Percentiles rank a stretch among this genome's conserved stretches.
Evolutionary conservation across 1,139 yeast genomes (phyloP).

Genomic region (Eremothecium gossypii): DNA sequence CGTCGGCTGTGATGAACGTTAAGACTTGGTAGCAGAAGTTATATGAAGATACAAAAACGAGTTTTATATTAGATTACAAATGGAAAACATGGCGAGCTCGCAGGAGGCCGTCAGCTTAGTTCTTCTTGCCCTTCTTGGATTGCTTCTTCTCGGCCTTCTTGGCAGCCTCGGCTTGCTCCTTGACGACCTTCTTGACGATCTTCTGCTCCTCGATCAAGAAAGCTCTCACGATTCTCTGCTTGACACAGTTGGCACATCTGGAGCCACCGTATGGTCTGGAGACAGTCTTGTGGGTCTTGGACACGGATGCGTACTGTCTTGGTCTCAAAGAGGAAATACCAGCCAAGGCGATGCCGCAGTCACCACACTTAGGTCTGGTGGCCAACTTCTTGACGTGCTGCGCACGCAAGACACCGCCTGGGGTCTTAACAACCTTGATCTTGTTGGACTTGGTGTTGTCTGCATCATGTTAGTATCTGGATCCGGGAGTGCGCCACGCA

Average conservation of each 20-base stretch:
- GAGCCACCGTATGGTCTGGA: constrained; percentile 99
- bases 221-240: constrained; percentile 98
- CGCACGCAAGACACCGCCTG: constrained; percentile 97
- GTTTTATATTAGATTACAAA: constrained; percentile 4
- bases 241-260: constrained; percentile 96
- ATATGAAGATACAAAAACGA: constrained; percentile 4
- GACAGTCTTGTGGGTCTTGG: constrained; percentile 95
- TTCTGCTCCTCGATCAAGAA: constrained; percentile 99
- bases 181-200: constrained; percentile 97
- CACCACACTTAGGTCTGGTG: constrained; percentile 98
- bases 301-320: constrained; percentile 89
- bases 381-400: constrained; percentile 95
- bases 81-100: constrained; percentile 1
- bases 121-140: constrained; percentile 13
- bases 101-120: background rate
- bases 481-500: background rate
- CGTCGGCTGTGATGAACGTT: constrained; percentile 2
- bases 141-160: constrained; percentile 34
- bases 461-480: constrained; percentile 23
- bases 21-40: background rate
- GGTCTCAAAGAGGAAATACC: constrained; percentile 96
- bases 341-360: constrained; percentile 85
- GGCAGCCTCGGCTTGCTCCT: constrained; percentile 87
- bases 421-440: constrained; percentile 99
- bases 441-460: constrained; percentile 99